Conservation (phyloP, 305 asterid species). For the Solanum chacoense region DNA sequence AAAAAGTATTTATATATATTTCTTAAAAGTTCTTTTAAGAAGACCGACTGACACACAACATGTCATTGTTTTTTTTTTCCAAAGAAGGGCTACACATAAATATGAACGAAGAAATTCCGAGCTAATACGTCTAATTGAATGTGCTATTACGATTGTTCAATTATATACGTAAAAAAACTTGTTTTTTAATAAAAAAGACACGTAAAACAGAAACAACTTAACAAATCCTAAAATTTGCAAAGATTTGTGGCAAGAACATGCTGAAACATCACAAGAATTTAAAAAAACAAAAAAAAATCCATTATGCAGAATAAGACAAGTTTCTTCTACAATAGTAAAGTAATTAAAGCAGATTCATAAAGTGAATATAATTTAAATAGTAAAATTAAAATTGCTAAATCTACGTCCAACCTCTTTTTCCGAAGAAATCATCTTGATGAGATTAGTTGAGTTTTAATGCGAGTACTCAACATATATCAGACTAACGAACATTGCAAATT, state of each 20-base stretch:
- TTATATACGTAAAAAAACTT: neutral
- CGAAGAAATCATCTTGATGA: neutral
- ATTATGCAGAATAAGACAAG: neutral
- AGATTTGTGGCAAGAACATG: neutral
- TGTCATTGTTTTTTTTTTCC: neutral
- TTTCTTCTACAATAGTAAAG: neutral
- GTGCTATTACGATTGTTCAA: neutral
- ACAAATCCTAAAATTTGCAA: neutral
- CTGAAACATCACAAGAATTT: neutral
- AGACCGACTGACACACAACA: neutral
- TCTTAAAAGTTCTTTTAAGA: neutral
- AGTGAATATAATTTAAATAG: neutral
- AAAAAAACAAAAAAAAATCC: neutral
- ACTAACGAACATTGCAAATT: neutral
- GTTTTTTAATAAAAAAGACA: neutral
- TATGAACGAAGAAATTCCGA: neutral
- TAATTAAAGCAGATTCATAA: neutral
- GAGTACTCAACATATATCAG: neutral
- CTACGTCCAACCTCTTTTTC: neutral
- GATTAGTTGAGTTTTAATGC: neutral
- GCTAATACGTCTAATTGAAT: neutral
- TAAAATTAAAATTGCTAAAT: neutral
- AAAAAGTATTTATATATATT: no score
- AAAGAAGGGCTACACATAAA: neutral
- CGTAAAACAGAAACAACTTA: neutral